These are phyloP conservation scores for Gentiana macrophylla DNA, from an alignment of 257 asterid species.

Conservation along the genomic window DNA sequence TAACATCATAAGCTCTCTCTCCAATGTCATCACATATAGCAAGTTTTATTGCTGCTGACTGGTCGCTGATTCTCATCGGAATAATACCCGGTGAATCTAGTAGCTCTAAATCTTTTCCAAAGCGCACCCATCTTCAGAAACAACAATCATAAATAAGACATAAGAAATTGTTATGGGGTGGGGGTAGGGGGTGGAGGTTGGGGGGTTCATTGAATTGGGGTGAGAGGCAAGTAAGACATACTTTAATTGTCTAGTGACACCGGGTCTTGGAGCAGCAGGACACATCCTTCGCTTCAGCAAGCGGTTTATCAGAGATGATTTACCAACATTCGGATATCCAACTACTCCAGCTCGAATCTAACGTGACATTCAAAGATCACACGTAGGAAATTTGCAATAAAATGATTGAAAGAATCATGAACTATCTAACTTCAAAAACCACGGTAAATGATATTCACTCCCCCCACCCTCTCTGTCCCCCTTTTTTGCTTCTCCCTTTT, in stretches of 20 bases:
- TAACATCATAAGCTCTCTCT: conserved; percentile 72
- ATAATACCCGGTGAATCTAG: conserved; percentile 95
- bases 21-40: conserved; percentile 97
- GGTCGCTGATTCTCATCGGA: conserved; percentile 94
- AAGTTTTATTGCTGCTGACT: conserved; percentile 81
- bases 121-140: conserved; percentile 77
- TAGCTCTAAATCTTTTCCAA: conserved; percentile 75
- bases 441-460: background rate
- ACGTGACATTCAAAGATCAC: conserved; percentile 12
- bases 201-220: background rate
- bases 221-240: conserved; percentile 24
- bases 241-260: conserved; percentile 90
- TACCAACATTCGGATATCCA: conserved; percentile 95
- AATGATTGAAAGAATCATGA: background rate
- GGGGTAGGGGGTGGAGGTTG: no score
- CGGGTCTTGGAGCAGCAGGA: conserved; percentile 98
- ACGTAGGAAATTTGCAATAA: conserved; percentile 3
- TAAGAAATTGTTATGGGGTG: background rate
- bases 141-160: conserved; percentile 2
- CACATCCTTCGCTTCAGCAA: conserved; percentile 94
- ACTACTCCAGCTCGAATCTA: conserved; percentile 97
- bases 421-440: background rate
- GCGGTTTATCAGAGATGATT: conserved; percentile 92
- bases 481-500: no score
- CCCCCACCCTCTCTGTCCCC: no score